Evolutionary conservation across 1,284 basidiomycete species (phyloP).

Genomic region (Ceratobasidium sp.): DNA sequence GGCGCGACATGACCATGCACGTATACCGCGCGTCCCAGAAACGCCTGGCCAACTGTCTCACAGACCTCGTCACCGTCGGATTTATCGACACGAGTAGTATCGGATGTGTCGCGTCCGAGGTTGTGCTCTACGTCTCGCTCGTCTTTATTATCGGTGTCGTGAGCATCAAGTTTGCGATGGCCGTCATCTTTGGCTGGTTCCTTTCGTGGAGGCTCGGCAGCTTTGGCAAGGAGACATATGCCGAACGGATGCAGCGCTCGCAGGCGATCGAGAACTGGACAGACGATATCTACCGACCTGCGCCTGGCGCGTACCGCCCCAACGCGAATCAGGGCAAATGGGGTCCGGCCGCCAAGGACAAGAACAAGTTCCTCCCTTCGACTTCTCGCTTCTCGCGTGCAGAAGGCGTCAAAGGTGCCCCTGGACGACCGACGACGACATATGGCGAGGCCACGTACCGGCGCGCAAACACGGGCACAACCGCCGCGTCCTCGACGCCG

Average conservation of each 20-base stretch:
- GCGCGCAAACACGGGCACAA: constrained; percentile 17
- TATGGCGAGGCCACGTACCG: constrained; percentile 65
- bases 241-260: constrained; percentile 88
- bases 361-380: constrained; percentile 80
- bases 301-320: constrained; percentile 91
- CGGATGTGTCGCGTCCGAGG: constrained; percentile 94
- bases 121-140: constrained; percentile 95
- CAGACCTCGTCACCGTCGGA: constrained; percentile 88
- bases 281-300: constrained; percentile 94
- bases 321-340: constrained; percentile 78
- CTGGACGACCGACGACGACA: constrained; percentile 74
- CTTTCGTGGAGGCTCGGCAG: constrained; percentile 93
- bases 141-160: constrained; percentile 99
- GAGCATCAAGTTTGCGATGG: constrained; percentile 95
- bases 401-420: constrained; percentile 73
- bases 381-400: constrained; percentile 88
- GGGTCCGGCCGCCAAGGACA: constrained; percentile 63
- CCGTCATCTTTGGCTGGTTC: constrained; percentile 98
- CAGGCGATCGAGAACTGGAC: constrained; percentile 97
- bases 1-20: constrained; percentile 87
- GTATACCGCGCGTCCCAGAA: constrained; percentile 76
- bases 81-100: constrained; percentile 95
- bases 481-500: constrained; percentile 21
- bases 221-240: constrained; percentile 93
- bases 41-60: constrained; percentile 82